Percentiles rank a stretch among this genome's conserved stretches.
These are phyloP conservation scores for Chalciporus pseudorubinellus DNA, from an alignment of 768 basidiomycete species.

Conservation along the genomic window DNA sequence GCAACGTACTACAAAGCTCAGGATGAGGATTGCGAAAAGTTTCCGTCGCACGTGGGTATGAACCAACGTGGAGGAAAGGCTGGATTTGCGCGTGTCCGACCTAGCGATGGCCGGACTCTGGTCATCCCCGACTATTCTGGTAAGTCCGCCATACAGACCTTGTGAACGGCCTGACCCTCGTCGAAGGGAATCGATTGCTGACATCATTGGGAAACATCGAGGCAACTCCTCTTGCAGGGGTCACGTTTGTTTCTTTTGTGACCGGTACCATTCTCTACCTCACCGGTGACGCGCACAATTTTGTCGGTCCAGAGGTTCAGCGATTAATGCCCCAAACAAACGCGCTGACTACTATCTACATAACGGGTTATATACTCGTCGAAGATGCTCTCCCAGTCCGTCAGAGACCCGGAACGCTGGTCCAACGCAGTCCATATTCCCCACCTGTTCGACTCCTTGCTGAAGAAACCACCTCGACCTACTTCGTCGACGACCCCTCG, in stretches of 20 bases:
- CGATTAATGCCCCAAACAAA: slow-evolving; percentile 57
- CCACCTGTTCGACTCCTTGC: slow-evolving; percentile 56
- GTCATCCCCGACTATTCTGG: slow-evolving; percentile 65
- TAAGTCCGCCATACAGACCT: neutral
- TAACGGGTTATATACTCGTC: slow-evolving; percentile 54
- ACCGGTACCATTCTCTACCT: slow-evolving; percentile 63
- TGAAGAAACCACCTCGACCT: slow-evolving; percentile 41
- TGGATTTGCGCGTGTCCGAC: slow-evolving; percentile 58
- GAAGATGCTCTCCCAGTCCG: slow-evolving; percentile 55
- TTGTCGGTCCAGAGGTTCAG: slow-evolving; percentile 41
- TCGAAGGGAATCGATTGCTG: slow-evolving; percentile 57
- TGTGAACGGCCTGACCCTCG: neutral
- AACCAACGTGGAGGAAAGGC: slow-evolving; percentile 63
- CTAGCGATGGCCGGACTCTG: slow-evolving; percentile 52
- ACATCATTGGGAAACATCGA: slow-evolving; percentile 66
- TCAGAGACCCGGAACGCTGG: slow-evolving; percentile 35
- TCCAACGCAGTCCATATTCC: slow-evolving; percentile 50
- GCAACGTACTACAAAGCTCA: slow-evolving; percentile 50
- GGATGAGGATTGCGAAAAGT: slow-evolving; percentile 33
- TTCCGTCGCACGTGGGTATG: slow-evolving; percentile 62
- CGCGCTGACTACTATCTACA: slow-evolving; percentile 45
- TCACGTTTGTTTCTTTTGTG: slow-evolving; percentile 53
- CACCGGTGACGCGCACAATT: slow-evolving; percentile 54
- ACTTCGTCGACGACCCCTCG: slow-evolving; percentile 24
- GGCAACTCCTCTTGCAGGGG: slow-evolving; percentile 52